These are phyloP conservation scores for Penicillium hordei DNA, from an alignment of 2,329 filamentous ascomycete genomes.

Conservation along the genomic window DNA sequence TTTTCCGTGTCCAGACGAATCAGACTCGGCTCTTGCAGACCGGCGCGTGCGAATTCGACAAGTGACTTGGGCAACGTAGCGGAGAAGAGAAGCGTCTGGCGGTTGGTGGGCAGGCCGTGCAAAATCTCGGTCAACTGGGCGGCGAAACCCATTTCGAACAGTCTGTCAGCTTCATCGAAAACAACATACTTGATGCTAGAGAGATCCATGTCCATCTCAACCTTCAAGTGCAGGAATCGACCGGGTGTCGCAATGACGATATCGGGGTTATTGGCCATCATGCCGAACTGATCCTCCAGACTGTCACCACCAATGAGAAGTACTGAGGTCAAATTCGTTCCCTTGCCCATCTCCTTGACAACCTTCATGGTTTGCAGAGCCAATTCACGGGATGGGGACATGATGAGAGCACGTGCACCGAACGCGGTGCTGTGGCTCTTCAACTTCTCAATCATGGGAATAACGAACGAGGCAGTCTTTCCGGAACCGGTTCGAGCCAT, in stretches of 20 bases:
- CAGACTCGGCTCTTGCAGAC: conserved; percentile 85
- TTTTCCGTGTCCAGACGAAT: conserved; percentile 90
- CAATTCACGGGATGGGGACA: conserved; percentile 91
- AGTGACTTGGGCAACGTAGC: conserved; percentile 91
- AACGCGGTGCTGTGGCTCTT: conserved; percentile 84
- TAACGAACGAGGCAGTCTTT: conserved; percentile 97
- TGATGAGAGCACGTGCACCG: conserved; percentile 79
- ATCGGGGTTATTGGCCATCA: conserved; percentile 92
- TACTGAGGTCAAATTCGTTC: conserved; percentile 88
- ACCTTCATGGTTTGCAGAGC: conserved; percentile 95
- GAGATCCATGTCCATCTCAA: conserved; percentile 92
- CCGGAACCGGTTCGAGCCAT: conserved; percentile 99
- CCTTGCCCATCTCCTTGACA: conserved; percentile 87
- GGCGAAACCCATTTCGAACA: conserved; percentile 99
- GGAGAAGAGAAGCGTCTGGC: conserved; percentile 92
- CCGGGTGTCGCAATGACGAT: conserved; percentile 97
- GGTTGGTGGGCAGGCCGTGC: conserved; percentile 75
- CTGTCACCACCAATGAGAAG: conserved; percentile 93
- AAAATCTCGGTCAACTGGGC: conserved; percentile 91
- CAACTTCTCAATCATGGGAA: conserved; percentile 94
- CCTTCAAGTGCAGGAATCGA: conserved; percentile 92
- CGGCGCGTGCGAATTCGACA: conserved; percentile 92
- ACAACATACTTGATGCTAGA: conserved; percentile 91
- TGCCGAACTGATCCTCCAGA: conserved; percentile 88
- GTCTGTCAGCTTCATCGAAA: conserved; percentile 93